Evolutionary conservation across 192 early-diverging fungal species (phyloP).

Genomic region (Paraglomus occultum): DNA sequence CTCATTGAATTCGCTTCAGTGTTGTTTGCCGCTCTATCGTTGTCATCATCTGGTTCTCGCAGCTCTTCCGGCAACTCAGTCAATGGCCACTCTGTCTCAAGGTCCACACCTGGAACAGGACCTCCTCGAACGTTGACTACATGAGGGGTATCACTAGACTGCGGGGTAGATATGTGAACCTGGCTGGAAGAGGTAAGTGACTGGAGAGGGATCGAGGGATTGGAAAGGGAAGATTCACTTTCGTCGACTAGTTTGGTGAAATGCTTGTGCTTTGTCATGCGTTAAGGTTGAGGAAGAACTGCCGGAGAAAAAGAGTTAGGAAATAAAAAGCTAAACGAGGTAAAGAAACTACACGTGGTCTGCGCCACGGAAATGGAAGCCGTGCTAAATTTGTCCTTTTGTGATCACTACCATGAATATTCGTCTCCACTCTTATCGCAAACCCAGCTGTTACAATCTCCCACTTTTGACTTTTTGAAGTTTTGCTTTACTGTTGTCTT

Average conservation of each 20-base stretch:
- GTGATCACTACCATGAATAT: no score
- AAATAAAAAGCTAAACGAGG: no score
- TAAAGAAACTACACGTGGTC: no score
- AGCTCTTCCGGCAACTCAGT: constrained; percentile 45
- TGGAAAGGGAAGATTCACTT: constrained; percentile 1
- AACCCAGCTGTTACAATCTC: no score
- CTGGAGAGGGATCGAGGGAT: constrained; percentile 2
- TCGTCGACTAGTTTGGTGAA: constrained; percentile 22
- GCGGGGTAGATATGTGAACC: background rate
- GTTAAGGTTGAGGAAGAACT: no score
- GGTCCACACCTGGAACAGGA: constrained; percentile 12
- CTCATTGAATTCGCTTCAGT: constrained; percentile 47
- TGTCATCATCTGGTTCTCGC: constrained; percentile 31
- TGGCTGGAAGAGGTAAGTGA: constrained; percentile 2
- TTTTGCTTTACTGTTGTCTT: background rate
- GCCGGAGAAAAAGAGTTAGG: no score
- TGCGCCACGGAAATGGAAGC: no score
- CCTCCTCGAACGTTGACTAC: background rate
- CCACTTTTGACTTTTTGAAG: no score
- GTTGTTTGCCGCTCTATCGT: constrained; percentile 37
- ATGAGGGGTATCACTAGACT: background rate
- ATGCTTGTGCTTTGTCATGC: constrained; percentile 15
- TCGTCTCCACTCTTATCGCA: no score
- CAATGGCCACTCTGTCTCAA: constrained; percentile 42
- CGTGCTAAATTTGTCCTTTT: no score